These are phyloP conservation scores for Coelastrella sp. DNA, from an alignment of 139 green algal genomes.

Conservation along the genomic window DNA sequence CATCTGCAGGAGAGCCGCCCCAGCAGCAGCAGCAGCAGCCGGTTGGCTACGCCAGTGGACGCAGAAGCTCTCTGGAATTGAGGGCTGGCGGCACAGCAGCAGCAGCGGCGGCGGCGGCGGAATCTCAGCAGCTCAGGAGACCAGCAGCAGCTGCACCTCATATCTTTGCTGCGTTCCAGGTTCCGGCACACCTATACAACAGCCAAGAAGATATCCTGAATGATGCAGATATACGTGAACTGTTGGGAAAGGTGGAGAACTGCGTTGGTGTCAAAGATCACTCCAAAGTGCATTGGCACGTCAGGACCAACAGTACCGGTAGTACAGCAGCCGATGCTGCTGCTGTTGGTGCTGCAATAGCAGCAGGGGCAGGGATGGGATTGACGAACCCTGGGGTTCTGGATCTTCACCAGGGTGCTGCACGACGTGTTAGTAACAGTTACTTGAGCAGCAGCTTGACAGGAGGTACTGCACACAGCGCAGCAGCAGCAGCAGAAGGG, in stretches of 20 bases:
- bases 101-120: background rate
- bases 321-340: background rate
- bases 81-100: background rate
- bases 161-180: background rate
- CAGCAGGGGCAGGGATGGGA: too few species aligned
- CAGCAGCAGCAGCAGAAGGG: background rate
- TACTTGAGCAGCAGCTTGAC: background rate
- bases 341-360: background rate
- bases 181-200: conserved; percentile 16
- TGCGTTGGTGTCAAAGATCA: background rate
- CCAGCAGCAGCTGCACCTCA: background rate
- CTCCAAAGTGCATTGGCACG: conserved; percentile 13
- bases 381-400: too few species aligned
- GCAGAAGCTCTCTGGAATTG: too few species aligned
- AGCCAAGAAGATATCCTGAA: conserved; percentile 31
- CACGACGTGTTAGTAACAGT: background rate
- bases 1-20: background rate
- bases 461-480: background rate
- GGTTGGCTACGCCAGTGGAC: background rate
- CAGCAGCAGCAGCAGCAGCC: background rate
- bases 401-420: background rate
- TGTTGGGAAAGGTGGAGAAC: background rate
- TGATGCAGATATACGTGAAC: conserved; percentile 3
- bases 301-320: background rate
- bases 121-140: background rate